Percentiles rank a stretch among this genome's conserved stretches.
Evolutionary conservation across 495 filamentous ascomycete species (phyloP).

Genomic region (Tirmania nivea): DNA sequence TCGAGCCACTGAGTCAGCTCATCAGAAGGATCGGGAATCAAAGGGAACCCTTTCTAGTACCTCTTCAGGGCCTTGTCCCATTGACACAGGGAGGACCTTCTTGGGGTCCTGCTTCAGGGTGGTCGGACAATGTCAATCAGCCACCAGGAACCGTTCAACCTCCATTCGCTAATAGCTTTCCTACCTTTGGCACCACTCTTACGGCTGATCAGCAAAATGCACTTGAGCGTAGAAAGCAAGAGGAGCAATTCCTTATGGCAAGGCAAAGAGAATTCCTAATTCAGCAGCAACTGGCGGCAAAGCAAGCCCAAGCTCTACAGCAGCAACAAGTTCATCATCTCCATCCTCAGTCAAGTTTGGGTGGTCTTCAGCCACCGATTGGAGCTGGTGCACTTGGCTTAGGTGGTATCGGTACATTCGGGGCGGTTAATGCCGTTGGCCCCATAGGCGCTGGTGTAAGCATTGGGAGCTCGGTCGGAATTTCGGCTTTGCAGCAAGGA

Average conservation of each 20-base stretch:
- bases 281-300: constrained; percentile 60
- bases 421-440: constrained; percentile 13
- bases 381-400: constrained; percentile 9
- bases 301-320: constrained; percentile 54
- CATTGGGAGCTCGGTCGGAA: constrained; percentile 5
- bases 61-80: constrained; percentile 62
- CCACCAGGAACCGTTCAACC: constrained; percentile 48
- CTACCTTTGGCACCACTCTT: constrained; percentile 90
- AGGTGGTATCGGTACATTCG: constrained; percentile 8
- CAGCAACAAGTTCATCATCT: constrained; percentile 87
- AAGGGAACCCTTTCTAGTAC: constrained; percentile 87
- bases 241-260: constrained; percentile 91
- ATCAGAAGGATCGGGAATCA: constrained; percentile 95
- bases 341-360: constrained; percentile 86
- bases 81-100: constrained; percentile 28
- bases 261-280: constrained; percentile 83
- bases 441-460: constrained; percentile 7
- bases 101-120: constrained; percentile 21
- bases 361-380: constrained; percentile 21
- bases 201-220: constrained; percentile 97
- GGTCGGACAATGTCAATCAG: constrained; percentile 21
- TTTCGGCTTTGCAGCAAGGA: neutral
- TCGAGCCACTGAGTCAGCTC: constrained; percentile 86
- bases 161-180: constrained; percentile 86
- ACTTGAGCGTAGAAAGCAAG: constrained; percentile 84